phyloP scores from a whole-genome alignment of 306 rosid genomes.

The Crotalaria pallida region DNA sequence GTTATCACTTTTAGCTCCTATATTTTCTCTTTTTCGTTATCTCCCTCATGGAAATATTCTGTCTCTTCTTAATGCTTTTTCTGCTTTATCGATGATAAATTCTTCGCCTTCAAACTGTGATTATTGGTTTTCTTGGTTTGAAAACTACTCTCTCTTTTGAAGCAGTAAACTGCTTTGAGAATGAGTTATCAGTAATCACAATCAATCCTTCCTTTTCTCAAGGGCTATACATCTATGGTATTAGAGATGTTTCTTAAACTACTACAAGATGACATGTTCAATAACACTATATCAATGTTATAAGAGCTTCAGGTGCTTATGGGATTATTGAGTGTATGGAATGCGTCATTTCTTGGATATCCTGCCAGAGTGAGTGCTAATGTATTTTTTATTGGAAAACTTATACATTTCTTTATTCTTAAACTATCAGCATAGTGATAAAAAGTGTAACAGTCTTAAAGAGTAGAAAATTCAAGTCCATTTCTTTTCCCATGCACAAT shows the following conservation, averaged over 20 bases:
- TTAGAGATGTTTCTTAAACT: no score
- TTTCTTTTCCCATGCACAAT: no score
- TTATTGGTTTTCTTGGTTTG: slow-evolving; percentile 1
- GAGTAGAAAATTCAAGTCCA: no score
- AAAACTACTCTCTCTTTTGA: neutral
- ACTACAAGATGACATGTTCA: neutral
- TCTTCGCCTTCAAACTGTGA: neutral
- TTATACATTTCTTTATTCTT: slow-evolving; percentile 6
- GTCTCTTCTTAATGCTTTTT: neutral
- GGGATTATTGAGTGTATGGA: slow-evolving; percentile 92
- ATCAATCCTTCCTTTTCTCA: no score
- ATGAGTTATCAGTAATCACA: neutral
- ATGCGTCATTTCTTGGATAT: slow-evolving; percentile 93
- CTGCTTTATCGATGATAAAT: neutral
- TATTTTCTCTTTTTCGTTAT: neutral
- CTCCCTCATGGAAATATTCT: neutral
- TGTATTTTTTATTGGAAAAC: neutral
- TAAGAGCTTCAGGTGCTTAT: slow-evolving; percentile 81
- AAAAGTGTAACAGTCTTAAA: no score
- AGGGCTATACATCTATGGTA: no score
- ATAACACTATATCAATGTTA: slow-evolving; percentile 30
- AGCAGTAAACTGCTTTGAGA: slow-evolving; percentile 2
- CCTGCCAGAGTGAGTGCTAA: slow-evolving; percentile 79
- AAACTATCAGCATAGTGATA: no score
- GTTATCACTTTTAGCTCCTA: neutral